Base-by-base conservation (phyloP, 2,329 filamentous ascomycete genomes). In the Cordyceps militaris region DNA sequence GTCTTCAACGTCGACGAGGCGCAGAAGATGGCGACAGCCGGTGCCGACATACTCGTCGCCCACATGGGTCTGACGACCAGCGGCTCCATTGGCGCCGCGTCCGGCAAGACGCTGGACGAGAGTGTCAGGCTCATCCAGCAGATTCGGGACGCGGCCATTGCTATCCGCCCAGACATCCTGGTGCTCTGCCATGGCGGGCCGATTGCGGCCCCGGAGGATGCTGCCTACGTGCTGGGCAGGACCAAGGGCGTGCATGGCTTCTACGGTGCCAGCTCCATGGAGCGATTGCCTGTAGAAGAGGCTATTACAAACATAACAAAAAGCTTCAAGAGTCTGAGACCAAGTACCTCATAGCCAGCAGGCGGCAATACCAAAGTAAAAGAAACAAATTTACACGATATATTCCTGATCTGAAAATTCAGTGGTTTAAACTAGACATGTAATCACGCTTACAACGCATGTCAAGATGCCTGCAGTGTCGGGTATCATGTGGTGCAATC, bases 151-250 rank as follows among this genome's bases (percentile, higher is more conserved):
- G 82, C 80, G 0, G 84, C 82, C 0, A 73, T 74, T 0, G 67
- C 71, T 53, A 74, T 87, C 47, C 81, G 81, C 9, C 67, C 72
- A 0, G 81, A 87, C 13, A 72, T 88, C 11, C 81, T 89, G 52
- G 80, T 89, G 19, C 66, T 89, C n/a, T 88, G 85, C 61, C 86
- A 89, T 66, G 86, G 86, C 0, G 86, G 86, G 0, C 85, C 86
- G 0, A 86, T 89, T 61, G 84, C 85, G 3, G 76, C 76, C 53
- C 83, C 84, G 0, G 72, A 81, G 48, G 84, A 89, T 67, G 85
- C 85, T 0, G 73, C 79, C 61, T 87, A 82, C 66, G 79, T 89
- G 10, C 73, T 89, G 30, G 74, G 74, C 23, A 72, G 79, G 62
- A 85, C 83, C 1, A 78, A 75, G 40, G 85, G 85, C 0, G 73